These are phyloP conservation scores for Euphorbia schlechtendalii DNA, from an alignment of 441 rosid species.

Conservation along the genomic window DNA sequence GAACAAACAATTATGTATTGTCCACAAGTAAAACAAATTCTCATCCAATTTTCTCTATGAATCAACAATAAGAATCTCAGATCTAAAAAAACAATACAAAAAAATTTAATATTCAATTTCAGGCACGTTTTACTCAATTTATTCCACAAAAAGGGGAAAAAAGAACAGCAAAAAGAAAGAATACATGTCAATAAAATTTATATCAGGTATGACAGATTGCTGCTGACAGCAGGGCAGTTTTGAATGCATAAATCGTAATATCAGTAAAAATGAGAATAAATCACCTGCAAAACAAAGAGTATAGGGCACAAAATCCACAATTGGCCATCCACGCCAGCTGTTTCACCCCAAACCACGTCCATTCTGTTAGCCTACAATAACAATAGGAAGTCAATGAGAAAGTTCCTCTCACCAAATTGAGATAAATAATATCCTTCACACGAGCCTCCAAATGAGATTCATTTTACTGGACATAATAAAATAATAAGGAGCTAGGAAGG, in stretches of 20 bases:
- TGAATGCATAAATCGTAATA: not conserved
- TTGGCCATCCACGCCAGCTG: conserved; percentile 95
- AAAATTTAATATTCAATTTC: not conserved
- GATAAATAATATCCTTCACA: conserved; percentile 1
- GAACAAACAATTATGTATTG: not conserved
- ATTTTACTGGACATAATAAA: not conserved
- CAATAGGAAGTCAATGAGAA: conserved; percentile 1
- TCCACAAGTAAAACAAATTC: not conserved
- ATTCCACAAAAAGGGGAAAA: not conserved
- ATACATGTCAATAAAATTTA: not conserved
- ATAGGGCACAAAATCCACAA: conserved; percentile 85
- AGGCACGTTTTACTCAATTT: not conserved
- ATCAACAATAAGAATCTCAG: not conserved
- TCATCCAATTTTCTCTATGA: not conserved
- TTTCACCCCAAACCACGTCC: conserved; percentile 99
- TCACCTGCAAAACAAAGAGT: conserved; percentile 89
- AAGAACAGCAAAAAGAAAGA: not conserved
- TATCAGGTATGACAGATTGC: not conserved
- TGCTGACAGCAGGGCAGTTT: not conserved
- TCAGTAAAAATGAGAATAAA: conserved; percentile 3
- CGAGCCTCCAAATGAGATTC: conserved; percentile 2
- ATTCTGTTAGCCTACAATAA: conserved; percentile 81
- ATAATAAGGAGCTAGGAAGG: not conserved
- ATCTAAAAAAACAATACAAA: not conserved
- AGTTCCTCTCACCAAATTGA: not conserved